A percentile compares a stretch with the other conserved stretches of the same genome.
phyloP scores from a whole-genome alignment of 768 basidiomycete genomes.

The Sporobolomyces pararoseus region DNA sequence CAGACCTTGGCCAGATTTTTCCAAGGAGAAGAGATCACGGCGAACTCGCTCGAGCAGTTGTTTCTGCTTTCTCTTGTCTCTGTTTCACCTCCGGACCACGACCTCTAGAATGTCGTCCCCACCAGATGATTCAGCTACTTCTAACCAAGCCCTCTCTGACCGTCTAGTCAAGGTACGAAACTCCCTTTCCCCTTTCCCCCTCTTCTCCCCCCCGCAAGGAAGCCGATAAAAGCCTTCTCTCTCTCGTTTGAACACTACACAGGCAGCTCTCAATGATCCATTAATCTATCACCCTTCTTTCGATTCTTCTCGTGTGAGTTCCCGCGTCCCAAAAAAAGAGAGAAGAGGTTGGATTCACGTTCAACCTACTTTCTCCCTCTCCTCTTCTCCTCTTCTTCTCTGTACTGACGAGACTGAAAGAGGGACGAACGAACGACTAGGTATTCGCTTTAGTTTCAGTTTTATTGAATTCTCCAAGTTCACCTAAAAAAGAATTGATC shows the following conservation, averaged over 20 bases:
- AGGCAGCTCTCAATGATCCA: conserved; percentile 25
- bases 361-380: neutral
- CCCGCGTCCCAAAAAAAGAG: neutral
- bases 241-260: neutral
- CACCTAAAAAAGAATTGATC: conserved; percentile 18
- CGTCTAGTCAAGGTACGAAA: conserved; percentile 18
- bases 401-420: neutral
- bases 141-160: conserved; percentile 11
- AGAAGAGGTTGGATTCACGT: neutral
- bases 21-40: no score
- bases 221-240: neutral
- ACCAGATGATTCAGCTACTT: neutral
- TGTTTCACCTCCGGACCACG: neutral
- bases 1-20: no score
- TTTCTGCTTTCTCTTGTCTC: neutral
- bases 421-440: no score
- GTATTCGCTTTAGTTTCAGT: conserved; percentile 34
- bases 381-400: neutral
- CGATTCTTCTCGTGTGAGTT: conserved; percentile 15
- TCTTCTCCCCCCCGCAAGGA: neutral
- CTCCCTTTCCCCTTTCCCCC: neutral
- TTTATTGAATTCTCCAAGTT: conserved; percentile 15
- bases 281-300: conserved; percentile 13
- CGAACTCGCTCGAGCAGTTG: no score
- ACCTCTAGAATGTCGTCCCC: neutral